Percentiles rank a stretch among this genome's conserved stretches.
phyloP scores from a whole-genome alignment of 345 rosid genomes.

The Ricinus communis region DNA sequence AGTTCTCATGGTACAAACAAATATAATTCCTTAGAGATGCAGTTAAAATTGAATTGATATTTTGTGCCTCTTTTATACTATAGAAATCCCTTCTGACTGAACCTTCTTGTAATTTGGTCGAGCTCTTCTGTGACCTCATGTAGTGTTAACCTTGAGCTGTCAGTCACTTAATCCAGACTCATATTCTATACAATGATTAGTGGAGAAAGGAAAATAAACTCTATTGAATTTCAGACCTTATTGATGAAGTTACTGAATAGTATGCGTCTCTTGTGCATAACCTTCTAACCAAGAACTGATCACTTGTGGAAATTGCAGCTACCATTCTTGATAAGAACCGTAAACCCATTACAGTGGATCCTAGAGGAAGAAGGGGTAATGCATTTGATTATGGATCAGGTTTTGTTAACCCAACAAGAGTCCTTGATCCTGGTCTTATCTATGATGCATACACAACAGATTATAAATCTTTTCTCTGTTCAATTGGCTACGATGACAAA shows the following conservation, averaged over 20 bases:
- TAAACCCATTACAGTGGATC: conserved; percentile 44
- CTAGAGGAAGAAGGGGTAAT: conserved; percentile 48
- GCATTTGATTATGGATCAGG: conserved; percentile 60
- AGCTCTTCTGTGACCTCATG: no score
- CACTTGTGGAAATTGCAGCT: conserved; percentile 39
- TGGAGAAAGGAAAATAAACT: background rate
- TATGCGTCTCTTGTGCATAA: no score
- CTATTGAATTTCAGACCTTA: background rate
- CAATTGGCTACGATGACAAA: conserved; percentile 47
- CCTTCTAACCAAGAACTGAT: conserved; percentile 14
- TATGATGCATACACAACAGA: conserved; percentile 41
- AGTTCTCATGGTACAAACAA: background rate
- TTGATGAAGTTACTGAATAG: no score
- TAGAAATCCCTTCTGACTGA: background rate
- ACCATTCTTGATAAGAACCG: conserved; percentile 35
- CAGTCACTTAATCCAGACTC: no score
- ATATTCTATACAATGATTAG: background rate
- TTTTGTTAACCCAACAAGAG: conserved; percentile 44
- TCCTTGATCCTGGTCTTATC: conserved; percentile 49
- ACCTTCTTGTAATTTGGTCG: no score
- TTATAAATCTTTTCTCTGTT: conserved; percentile 50
- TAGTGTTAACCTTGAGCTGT: no score
- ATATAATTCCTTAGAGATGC: background rate
- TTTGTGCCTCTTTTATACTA: background rate
- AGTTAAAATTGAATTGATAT: background rate